Conservation (phyloP, 2,329 filamentous ascomycete genomes). For the Microthyrium microscopicum region DNA sequence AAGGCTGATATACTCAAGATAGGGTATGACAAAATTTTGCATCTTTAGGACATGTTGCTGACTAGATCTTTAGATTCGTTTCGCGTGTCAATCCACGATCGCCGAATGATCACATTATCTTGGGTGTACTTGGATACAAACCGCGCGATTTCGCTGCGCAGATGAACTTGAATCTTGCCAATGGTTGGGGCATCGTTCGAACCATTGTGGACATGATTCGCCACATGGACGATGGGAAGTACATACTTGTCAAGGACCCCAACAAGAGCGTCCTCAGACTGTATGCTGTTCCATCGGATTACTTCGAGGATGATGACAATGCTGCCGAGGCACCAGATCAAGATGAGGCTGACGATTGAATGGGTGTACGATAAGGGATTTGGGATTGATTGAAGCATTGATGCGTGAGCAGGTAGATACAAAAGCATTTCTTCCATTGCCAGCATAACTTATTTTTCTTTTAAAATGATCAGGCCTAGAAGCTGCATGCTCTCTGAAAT, state of each 20-base stretch:
- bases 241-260: conserved; percentile 69
- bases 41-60: conserved; percentile 8
- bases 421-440: no score
- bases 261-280: conserved; percentile 91
- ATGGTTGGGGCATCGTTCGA: conserved; percentile 97
- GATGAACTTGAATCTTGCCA: conserved; percentile 94
- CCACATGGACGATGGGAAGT: conserved; percentile 63
- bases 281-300: conserved; percentile 75
- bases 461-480: no score
- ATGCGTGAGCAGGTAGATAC: no score
- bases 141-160: conserved; percentile 89
- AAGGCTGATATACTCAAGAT: conserved; percentile 99
- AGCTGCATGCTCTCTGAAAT: no score
- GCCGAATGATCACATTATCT: conserved; percentile 84
- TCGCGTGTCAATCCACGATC: conserved; percentile 84
- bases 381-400: no score
- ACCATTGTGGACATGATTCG: conserved; percentile 93
- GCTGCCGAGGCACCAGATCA: conserved; percentile 40
- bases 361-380: neutral
- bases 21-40: conserved; percentile 43
- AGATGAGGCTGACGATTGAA: conserved; percentile 35
- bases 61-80: conserved; percentile 52
- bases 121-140: conserved; percentile 95
- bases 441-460: no score
- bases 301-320: conserved; percentile 81